These are phyloP conservation scores for Dothideomycetidae sp. DNA, from an alignment of 2,329 filamentous ascomycete species.

Conservation along the genomic window DNA sequence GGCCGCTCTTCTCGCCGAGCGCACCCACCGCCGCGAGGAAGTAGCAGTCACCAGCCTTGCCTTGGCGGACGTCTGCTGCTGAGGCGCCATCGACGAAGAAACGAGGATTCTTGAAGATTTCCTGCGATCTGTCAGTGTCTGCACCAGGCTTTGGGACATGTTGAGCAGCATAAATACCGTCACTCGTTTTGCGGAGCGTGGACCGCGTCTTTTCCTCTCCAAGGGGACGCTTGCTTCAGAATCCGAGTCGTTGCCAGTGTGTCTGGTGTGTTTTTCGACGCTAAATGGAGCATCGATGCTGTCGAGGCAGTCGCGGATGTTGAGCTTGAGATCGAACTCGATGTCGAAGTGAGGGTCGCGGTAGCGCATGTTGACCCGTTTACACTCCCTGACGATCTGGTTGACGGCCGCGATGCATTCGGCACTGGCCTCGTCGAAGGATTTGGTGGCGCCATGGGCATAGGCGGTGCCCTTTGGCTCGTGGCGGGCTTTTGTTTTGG, in stretches of 20 bases:
- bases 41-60: conserved; percentile 72
- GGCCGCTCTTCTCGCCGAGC: conserved; percentile 54
- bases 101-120: conserved; percentile 23
- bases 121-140: no score
- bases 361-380: conserved; percentile 71
- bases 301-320: conserved; percentile 34
- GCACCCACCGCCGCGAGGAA: conserved; percentile 68
- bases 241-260: no score
- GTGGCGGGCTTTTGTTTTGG: background rate
- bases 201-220: no score
- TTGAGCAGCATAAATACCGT: no score
- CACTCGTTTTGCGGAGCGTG: no score
- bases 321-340: conserved; percentile 44
- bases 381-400: conserved; percentile 49
- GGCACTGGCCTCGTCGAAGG: conserved; percentile 55
- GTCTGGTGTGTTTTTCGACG: no score
- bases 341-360: conserved; percentile 78
- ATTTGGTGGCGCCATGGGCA: conserved; percentile 20
- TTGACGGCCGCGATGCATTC: conserved; percentile 50
- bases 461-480: background rate
- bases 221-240: no score
- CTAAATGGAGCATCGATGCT: conserved; percentile 32
- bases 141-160: no score
- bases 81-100: conserved; percentile 64
- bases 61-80: conserved; percentile 66